Conservation (phyloP, 2,329 filamentous ascomycete genomes). For the Geosmithia putterillii region DNA sequence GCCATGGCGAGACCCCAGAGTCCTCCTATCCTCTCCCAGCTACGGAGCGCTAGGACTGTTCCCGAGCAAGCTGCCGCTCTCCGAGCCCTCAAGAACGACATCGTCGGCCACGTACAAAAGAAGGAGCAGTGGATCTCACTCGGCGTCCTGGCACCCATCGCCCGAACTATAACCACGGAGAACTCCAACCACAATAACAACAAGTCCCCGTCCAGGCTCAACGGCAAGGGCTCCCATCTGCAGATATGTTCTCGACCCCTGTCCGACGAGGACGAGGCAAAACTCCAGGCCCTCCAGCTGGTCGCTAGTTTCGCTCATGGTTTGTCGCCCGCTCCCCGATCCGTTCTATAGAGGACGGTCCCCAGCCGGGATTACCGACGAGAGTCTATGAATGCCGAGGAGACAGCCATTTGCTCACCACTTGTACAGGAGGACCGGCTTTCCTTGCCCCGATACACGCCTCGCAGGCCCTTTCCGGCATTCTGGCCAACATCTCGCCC, state of each 20-base stretch:
- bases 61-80: slow-evolving; percentile 48
- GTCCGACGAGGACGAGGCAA: slow-evolving; percentile 53
- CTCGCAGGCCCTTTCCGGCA: slow-evolving; percentile 52
- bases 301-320: slow-evolving; percentile 76
- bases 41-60: slow-evolving; percentile 39
- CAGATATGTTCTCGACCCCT: slow-evolving; percentile 23
- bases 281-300: slow-evolving; percentile 73
- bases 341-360: no score
- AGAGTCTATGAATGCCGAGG: no score
- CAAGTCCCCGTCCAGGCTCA: slow-evolving; percentile 18
- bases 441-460: slow-evolving; percentile 67
- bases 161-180: slow-evolving; percentile 28
- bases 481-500: slow-evolving; percentile 60
- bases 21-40: slow-evolving; percentile 41
- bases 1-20: slow-evolving; percentile 41
- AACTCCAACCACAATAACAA: no score
- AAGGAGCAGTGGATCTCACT: slow-evolving; percentile 68
- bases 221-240: slow-evolving; percentile 24
- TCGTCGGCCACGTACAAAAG: slow-evolving; percentile 75
- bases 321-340: no score
- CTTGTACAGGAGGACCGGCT: slow-evolving; percentile 55
- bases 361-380: no score
- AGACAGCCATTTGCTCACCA: no score
- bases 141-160: slow-evolving; percentile 53
- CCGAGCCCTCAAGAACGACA: slow-evolving; percentile 71